Evolutionary conservation across 192 early-diverging fungal species (phyloP), one percentile per base, ranked within the genome.

Genomic region (Coemansia sp.): DNA sequence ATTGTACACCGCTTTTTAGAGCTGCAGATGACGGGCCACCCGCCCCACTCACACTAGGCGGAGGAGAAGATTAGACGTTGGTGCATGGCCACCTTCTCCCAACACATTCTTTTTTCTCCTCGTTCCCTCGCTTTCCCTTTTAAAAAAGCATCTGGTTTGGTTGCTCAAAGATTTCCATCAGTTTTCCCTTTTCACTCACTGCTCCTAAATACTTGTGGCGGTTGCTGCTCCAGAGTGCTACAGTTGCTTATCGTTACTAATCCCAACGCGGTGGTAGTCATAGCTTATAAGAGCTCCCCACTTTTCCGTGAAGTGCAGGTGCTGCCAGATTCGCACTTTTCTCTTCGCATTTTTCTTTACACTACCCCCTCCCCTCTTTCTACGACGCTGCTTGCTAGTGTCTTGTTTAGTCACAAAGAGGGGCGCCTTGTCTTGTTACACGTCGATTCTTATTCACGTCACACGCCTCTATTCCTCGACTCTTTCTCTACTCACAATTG

Each of bases 271-370:
- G 46, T 50, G 46, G 46, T 50, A 0, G 10, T 10, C 23, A 13
- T 50, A 13, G 46, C 46, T 53, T 53, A 53, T 31, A 53, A 53
- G 50, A 24, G 10, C 26, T 16, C 14, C 26, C 14, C 26, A 33
- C 26, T n/a, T 51, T 51, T 31, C 28, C 14, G 14, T 23, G 11
- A 23, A 50, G 24, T 5, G 23, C n/a, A 37, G 20, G 59, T 23
- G 20, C 40, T 24, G 28, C 18, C 63, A 18, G 24, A 33, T 39
- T 28, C 56, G 31, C 26, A 40, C 60, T 57, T 20, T 45, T 31
- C 56, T 28, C 42, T 59, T 40, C 34, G 24, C 35, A 43, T 69
- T 50, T 23, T 69, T 36, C 16, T 69, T 62, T 55, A 51, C 45
- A 40, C 31, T 14, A 16, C 4, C 14, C 9, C n/a, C 26, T 33